Base-by-base conservation (phyloP, 768 basidiomycete genomes). In the Omphalotus guepiniiformis region DNA sequence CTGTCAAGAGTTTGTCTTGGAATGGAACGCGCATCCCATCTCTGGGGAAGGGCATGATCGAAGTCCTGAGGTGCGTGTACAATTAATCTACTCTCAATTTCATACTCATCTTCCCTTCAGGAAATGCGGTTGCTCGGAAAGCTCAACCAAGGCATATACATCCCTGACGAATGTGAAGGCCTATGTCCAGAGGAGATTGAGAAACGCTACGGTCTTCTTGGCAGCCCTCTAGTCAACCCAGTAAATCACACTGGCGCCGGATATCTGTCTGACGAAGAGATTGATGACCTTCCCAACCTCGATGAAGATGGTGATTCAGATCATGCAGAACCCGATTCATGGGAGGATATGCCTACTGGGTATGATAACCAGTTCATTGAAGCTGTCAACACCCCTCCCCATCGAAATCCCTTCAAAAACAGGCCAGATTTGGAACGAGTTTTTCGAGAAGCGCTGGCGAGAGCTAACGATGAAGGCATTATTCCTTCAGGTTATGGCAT, bases 1-100 rank as follows among this genome's bases (percentile, higher is more conserved):
- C 42, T 74, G 71, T 39, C 1, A 47, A 0, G 26, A 42, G 6
- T 74, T 75, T 48, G 53, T 55, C 12, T 1, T 49, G 2, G 53
- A 66, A 3, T 76, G 73, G 73, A 77, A 76, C 45, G 28, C 55
- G 5, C 68, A 75, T 42, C 61, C 66, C 0, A 55, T 75, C 9
- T 63, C 57, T 3, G 62, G 57, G 2, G 30, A 28, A 22, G 58
- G 53, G 1, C 55, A 62, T 22, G 53, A 67, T 45, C 41, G 47
- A 43, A 56, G 52, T 34, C 62, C 62, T 5, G 47, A 53, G 12
- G 58, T 60, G 47, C 22, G 34, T 32, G 11, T 16, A 6, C 27
- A 16, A n/a, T n/a, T n/a, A n/a, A n/a, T 35, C 8, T 43, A 53
- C 15, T 59, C 49, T 52, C 55, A 55, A 48, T 45, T 15, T 21